These are phyloP conservation scores for Panicum hallii DNA, from an alignment of 202 grass and related monocot species.

Conservation along the genomic window DNA sequence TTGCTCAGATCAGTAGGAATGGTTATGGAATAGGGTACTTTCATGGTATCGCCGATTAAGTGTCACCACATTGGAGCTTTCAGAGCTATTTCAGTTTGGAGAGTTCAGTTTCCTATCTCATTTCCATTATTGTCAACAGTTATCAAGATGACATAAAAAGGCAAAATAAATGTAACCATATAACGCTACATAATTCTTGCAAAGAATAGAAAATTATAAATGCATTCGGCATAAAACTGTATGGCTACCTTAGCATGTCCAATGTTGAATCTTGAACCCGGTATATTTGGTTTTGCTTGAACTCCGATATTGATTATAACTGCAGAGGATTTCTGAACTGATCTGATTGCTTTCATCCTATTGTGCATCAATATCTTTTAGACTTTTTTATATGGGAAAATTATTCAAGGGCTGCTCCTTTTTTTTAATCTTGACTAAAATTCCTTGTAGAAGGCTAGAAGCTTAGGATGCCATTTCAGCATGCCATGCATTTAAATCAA, in stretches of 20 bases:
- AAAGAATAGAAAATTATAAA: not conserved
- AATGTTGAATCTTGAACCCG: too few relatives aligned
- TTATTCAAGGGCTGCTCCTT: not conserved
- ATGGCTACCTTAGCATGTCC: conserved; percentile 17
- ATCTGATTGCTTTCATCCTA: conserved; percentile 1
- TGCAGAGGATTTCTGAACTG: not conserved
- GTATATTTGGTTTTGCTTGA: too few relatives aligned
- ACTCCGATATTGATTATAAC: not conserved
- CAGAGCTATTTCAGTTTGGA: conserved; percentile 8
- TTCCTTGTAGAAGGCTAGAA: conserved; percentile 29
- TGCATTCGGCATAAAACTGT: not conserved
- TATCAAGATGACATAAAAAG: too few relatives aligned
- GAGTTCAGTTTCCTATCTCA: too few relatives aligned
- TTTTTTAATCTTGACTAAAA: not conserved
- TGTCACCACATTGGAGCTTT: conserved; percentile 11
- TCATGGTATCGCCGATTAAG: not conserved
- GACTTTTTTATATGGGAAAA: not conserved
- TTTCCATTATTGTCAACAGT: too few relatives aligned
- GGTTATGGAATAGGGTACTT: conserved; percentile 15
- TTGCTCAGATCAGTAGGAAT: conserved; percentile 4
- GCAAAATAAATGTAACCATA: conserved; percentile 13
- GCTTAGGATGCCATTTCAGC: conserved; percentile 13
- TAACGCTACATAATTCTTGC: conserved; percentile 2
- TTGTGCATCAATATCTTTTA: conserved; percentile 12
- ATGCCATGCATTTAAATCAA: conserved; percentile 6